These are phyloP conservation scores for Colletotrichum horii DNA, from an alignment of 2,329 filamentous ascomycete species.

Conservation along the genomic window DNA sequence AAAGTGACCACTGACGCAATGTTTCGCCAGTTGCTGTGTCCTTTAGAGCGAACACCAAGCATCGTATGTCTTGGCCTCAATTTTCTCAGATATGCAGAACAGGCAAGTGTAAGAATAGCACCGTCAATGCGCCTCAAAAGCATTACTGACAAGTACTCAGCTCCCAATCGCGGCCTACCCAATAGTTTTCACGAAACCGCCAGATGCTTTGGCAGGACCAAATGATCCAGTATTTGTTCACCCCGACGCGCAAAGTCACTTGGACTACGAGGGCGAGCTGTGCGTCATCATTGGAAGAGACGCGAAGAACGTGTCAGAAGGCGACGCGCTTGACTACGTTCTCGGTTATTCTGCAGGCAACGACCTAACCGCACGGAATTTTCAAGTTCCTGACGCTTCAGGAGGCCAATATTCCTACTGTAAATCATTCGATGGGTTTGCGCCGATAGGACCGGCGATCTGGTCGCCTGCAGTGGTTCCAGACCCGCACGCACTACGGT, in stretches of 20 bases:
- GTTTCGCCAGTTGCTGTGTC: conserved; percentile 14
- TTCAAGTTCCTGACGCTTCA: conserved; percentile 47
- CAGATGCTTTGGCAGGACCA: conserved; percentile 18
- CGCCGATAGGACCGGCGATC: conserved; percentile 52
- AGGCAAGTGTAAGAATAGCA: conserved; percentile 13
- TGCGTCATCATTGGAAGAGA: conserved; percentile 52
- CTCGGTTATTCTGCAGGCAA: conserved; percentile 63
- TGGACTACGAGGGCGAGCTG: conserved; percentile 59
- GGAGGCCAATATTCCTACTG: conserved; percentile 53
- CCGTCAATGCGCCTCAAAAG: neutral
- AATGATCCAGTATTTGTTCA: conserved; percentile 28
- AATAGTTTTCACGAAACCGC: conserved; percentile 26
- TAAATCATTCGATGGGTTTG: conserved; percentile 57
- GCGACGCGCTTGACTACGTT: conserved; percentile 54
- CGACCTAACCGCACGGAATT: conserved; percentile 54
- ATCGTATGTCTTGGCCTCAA: conserved; percentile 33
- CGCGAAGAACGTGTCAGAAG: conserved; percentile 51
- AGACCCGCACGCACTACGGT: conserved; percentile 25
- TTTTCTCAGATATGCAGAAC: conserved; percentile 29
- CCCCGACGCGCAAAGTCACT: conserved; percentile 42
- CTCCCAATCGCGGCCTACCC: conserved; percentile 17
- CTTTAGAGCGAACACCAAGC: conserved; percentile 1
- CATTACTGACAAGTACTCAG: neutral
- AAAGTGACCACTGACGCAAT: neutral
- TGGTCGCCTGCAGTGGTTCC: conserved; percentile 25